phyloP scores from a whole-genome alignment of 2,329 filamentous ascomycete genomes.

The Colletotrichum euphorbiae region DNA sequence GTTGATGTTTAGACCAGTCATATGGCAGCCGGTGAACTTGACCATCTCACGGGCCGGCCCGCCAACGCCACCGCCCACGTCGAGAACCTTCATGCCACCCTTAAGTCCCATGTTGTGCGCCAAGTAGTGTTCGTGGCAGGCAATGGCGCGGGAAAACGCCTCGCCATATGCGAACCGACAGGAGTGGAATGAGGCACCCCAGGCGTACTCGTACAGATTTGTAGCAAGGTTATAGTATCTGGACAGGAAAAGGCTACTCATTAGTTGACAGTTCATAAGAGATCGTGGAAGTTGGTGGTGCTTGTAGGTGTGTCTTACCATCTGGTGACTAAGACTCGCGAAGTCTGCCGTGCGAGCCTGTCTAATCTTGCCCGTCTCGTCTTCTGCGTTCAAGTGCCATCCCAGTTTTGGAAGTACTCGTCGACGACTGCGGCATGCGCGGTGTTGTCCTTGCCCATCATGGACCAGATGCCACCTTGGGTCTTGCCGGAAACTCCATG shows the following conservation, averaged over 20 bases:
- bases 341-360: constrained; percentile 84
- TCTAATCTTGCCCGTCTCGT: constrained; percentile 82
- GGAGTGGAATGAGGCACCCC: constrained; percentile 95
- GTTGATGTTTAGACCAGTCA: constrained; percentile 95
- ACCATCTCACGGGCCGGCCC: constrained; percentile 94
- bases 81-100: constrained; percentile 85
- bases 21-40: constrained; percentile 88
- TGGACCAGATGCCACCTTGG: constrained; percentile 79
- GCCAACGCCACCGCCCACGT: constrained; percentile 94
- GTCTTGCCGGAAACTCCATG: constrained; percentile 79
- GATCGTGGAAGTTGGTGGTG: too few species aligned
- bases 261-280: too few species aligned
- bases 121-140: constrained; percentile 94
- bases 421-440: constrained; percentile 82
- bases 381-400: constrained; percentile 78
- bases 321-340: constrained; percentile 85
- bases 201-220: constrained; percentile 93
- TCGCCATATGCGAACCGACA: constrained; percentile 89
- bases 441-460: constrained; percentile 83
- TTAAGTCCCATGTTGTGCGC: constrained; percentile 85
- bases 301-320: too few species aligned
- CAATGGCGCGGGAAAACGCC: constrained; percentile 87
- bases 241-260: too few species aligned
- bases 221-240: constrained; percentile 95
- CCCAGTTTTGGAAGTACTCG: constrained; percentile 93